These are phyloP conservation scores for Pseudogymnoascus sp. DNA, from an alignment of 2,329 filamentous ascomycete genomes.

Conservation along the genomic window DNA sequence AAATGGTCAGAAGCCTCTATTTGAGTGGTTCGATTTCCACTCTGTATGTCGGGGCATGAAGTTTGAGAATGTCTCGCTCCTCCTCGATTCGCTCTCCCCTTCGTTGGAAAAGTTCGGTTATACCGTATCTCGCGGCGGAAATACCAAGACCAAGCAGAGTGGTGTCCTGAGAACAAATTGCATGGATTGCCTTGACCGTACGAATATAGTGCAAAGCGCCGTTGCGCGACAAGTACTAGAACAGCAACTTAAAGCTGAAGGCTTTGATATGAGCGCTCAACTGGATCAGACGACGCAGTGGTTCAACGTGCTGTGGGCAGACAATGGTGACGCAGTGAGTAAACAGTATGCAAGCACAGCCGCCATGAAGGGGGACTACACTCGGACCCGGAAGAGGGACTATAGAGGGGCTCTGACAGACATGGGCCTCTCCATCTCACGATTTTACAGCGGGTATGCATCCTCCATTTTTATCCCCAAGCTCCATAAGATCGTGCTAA, in stretches of 20 bases:
- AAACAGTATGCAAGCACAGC: constrained; percentile 94
- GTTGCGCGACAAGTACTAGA: constrained; percentile 80
- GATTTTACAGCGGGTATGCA: constrained; percentile 60
- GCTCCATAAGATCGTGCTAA: constrained; percentile 6
- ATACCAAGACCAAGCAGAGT: constrained; percentile 46
- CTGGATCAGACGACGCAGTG: constrained; percentile 74
- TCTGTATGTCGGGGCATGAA: constrained; percentile 90
- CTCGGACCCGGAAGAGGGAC: constrained; percentile 80
- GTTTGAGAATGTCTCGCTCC: constrained; percentile 83
- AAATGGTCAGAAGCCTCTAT: constrained; percentile 48
- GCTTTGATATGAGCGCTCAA: constrained; percentile 68
- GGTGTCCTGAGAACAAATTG: constrained; percentile 92
- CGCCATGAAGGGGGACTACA: constrained; percentile 95
- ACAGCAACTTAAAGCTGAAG: constrained; percentile 66
- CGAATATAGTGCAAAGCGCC: constrained; percentile 91
- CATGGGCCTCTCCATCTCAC: constrained; percentile 76
- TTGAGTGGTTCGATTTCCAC: constrained; percentile 99
- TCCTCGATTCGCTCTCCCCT: constrained; percentile 63
- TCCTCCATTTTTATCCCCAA: not conserved
- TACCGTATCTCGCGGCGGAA: constrained; percentile 47
- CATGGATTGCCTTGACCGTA: constrained; percentile 96
- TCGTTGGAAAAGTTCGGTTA: constrained; percentile 67
- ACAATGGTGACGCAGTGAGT: constrained; percentile 93
- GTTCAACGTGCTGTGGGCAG: constrained; percentile 97
- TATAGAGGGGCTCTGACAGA: constrained; percentile 89